Conservation (phyloP, 371 early-diverging fungal genomes). For the Lichtheimia ramosa region DNA sequence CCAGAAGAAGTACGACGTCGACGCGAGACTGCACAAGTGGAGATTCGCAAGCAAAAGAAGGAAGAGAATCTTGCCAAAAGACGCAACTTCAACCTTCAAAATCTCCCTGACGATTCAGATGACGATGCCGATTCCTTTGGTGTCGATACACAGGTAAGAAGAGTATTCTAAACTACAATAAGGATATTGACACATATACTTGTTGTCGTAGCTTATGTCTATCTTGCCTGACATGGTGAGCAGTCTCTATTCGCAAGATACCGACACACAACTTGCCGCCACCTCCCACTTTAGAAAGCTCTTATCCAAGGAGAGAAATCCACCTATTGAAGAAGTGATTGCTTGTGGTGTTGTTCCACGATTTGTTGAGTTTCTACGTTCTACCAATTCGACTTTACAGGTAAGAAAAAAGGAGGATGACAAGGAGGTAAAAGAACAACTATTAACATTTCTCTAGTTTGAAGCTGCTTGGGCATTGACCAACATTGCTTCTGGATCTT, state of each 20-base stretch:
- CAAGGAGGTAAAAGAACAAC: not conserved
- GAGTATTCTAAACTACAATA: not conserved
- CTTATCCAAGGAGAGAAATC: slow-evolving; percentile 96
- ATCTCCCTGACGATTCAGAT: slow-evolving; percentile 59
- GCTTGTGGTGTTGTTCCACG: slow-evolving; percentile 91
- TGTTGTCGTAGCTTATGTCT: slow-evolving; percentile 46
- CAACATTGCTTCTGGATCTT: slow-evolving; percentile 99
- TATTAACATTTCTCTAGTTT: slow-evolving; percentile 7
- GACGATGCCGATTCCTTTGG: slow-evolving; percentile 78
- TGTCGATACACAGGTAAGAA: slow-evolving; percentile 12
- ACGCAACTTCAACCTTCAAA: slow-evolving; percentile 72
- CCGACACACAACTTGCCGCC: slow-evolving; percentile 83
- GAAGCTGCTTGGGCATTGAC: slow-evolving; percentile 99
- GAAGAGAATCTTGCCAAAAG: slow-evolving; percentile 94
- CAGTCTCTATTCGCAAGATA: slow-evolving; percentile 33
- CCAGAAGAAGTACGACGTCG: slow-evolving; percentile 90
- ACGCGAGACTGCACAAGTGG: slow-evolving; percentile 88
- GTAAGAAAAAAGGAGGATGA: slow-evolving; percentile 48
- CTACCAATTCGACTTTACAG: slow-evolving; percentile 82
- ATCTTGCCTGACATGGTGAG: slow-evolving; percentile 55
- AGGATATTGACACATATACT: not conserved
- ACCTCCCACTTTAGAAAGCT: slow-evolving; percentile 95
- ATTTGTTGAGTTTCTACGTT: slow-evolving; percentile 93
- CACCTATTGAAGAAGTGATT: slow-evolving; percentile 99
- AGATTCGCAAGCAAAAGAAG: slow-evolving; percentile 94